Percentiles rank a stretch among this genome's conserved stretches.
Evolutionary conservation across 1,284 basidiomycete genomes (phyloP).

Genomic region (Phylloboletellus chloephorus): DNA sequence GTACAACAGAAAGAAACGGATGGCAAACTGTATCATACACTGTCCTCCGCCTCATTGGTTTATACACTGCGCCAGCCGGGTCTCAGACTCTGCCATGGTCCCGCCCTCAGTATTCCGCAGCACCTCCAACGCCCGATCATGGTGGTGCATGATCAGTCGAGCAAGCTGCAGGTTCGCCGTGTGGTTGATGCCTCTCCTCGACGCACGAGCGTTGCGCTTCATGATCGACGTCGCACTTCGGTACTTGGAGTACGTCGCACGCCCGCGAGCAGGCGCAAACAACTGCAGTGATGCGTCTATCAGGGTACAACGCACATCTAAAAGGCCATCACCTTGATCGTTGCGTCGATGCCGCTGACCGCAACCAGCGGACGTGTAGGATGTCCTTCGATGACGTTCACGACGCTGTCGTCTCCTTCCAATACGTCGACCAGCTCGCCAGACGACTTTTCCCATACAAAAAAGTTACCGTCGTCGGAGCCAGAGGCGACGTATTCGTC

Average conservation of each 20-base stretch:
- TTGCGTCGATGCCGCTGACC: slow-evolving; percentile 84
- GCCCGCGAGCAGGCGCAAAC: slow-evolving; percentile 56
- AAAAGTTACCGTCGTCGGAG: slow-evolving; percentile 83
- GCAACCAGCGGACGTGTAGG: slow-evolving; percentile 78
- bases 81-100: slow-evolving; percentile 15
- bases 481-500: slow-evolving; percentile 84
- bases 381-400: slow-evolving; percentile 86
- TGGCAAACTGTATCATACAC: slow-evolving; percentile 3
- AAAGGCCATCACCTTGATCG: slow-evolving; percentile 65
- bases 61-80: slow-evolving; percentile 27
- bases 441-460: slow-evolving; percentile 77
- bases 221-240: slow-evolving; percentile 50
- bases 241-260: slow-evolving; percentile 50
- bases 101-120: slow-evolving; percentile 17
- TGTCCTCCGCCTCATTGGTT: slow-evolving; percentile 22
- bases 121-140: slow-evolving; percentile 29
- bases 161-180: slow-evolving; percentile 30
- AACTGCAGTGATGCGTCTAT: slow-evolving; percentile 40
- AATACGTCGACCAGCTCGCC: slow-evolving; percentile 69
- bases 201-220: slow-evolving; percentile 41
- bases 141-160: slow-evolving; percentile 34
- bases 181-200: slow-evolving; percentile 20
- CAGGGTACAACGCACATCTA: background rate
- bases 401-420: slow-evolving; percentile 77
- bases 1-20: background rate